Evolutionary conservation across 192 early-diverging fungal species (phyloP), one percentile per base, ranked within the genome.

Genomic region (Coemansia sp.): DNA sequence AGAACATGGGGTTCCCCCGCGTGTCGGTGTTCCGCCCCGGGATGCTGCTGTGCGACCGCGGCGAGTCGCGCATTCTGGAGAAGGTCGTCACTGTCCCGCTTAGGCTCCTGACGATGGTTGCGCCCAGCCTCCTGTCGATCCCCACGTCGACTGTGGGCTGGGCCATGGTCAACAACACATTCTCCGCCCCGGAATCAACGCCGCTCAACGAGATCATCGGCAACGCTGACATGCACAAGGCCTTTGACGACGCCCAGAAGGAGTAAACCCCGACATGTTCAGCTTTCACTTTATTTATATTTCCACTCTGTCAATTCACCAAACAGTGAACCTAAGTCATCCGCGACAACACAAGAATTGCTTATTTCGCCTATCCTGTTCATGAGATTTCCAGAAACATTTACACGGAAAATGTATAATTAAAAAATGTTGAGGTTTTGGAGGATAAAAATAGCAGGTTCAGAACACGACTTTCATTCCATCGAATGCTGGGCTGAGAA

Each of bases 401-500:
- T 29, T 29, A 29, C 29, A 29, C 3, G 38, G 38, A 40, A 40
- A 40, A 40, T 13, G 7, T 40, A 40, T 40, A 11, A 11, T 4
- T 11, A 40, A 5, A 9, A 38, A 40, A 40, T 40, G 38, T 40
- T 40, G 38, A 40, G 38, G 38, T 5, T 5, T 48, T 19, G 8
- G 19, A 48, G 11, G 8, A 20, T 20, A 17, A 20, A 14, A 48
- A 48, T 20, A 20, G 19, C 17, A 2, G 46, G 14, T 17, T 35
- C 9, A 79, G 8, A 89, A 60, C 4, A 53, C 66, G 13, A 92
- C 69, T 8, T 64, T 67, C 57, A 91, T 68, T 10, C 93, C 93
- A 78, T 96, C 94, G 63, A 87, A 92, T 0, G 92, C 91, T 35
- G 91, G 85, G 32, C 83, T 67, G 14, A 89, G 75, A 17, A 59